Conservation (phyloP, 2,329 filamentous ascomycete genomes). For the Colletotrichum paranaense region DNA sequence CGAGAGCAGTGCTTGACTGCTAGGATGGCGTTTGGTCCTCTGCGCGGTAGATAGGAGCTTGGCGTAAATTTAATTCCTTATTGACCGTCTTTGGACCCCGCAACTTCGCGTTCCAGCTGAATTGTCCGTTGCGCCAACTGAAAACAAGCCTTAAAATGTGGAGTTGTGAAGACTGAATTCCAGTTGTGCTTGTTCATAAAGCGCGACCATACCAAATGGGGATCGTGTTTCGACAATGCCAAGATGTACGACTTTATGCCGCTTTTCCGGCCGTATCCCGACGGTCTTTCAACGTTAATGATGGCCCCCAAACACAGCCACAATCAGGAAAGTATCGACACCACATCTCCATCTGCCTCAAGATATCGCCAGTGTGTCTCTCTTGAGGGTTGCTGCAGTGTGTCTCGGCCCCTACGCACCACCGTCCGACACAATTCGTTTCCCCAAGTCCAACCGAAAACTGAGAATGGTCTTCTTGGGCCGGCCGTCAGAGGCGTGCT, state of each 20-base stretch:
- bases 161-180: not conserved
- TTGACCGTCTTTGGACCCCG: not conserved
- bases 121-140: not conserved
- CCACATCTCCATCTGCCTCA: conserved; percentile 2
- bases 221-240: conserved; percentile 11
- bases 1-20: not conserved
- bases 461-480: conserved; percentile 44
- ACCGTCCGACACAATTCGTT: not conserved
- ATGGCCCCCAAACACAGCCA: conserved; percentile 18
- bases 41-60: not conserved
- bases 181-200: not conserved
- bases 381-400: conserved; percentile 1
- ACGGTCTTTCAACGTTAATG: not conserved
- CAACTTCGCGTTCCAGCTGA: not conserved
- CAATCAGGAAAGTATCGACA: not conserved
- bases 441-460: not conserved
- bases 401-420: conserved; percentile 6
- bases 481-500: conserved; percentile 42
- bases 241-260: conserved; percentile 10
- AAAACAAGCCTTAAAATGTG: not conserved
- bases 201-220: conserved; percentile 19
- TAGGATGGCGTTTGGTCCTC: not conserved
- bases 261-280: conserved; percentile 7
- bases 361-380: conserved; percentile 14
- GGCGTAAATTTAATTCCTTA: not conserved